Conservation (phyloP, 1,284 basidiomycete genomes). For the Tranzscheliella williamsii region DNA sequence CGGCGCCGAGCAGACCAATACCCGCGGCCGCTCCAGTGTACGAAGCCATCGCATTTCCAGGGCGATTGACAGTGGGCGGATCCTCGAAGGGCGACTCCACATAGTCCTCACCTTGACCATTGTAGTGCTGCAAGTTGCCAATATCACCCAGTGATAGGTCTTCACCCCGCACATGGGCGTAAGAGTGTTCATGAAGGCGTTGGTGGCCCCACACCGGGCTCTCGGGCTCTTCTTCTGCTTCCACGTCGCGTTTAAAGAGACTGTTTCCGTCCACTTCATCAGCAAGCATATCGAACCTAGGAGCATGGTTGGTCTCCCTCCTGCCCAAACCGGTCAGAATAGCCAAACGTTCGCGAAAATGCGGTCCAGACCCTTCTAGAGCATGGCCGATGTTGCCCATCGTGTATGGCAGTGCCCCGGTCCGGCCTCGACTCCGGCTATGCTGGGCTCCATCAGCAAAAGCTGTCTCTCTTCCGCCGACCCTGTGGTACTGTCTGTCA, state of each 20-base stretch:
- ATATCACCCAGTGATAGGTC: conserved; percentile 31
- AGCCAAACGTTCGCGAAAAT: conserved; percentile 45
- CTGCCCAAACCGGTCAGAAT: conserved; percentile 43
- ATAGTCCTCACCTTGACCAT: conserved; percentile 6
- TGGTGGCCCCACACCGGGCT: conserved; percentile 7
- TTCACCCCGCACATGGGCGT: conserved; percentile 13
- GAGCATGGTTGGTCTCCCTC: conserved; percentile 9
- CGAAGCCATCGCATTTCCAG: background rate
- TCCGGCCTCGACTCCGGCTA: conserved; percentile 15
- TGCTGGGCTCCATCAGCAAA: conserved; percentile 7
- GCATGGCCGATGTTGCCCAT: conserved; percentile 49
- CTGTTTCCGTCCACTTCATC: conserved; percentile 44
- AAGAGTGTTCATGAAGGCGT: conserved; percentile 23
- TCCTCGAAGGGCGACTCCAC: conserved; percentile 50
- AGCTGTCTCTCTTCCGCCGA: conserved; percentile 2
- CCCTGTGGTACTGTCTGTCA: conserved; percentile 20
- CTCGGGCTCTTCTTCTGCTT: conserved; percentile 15
- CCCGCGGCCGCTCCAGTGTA: background rate
- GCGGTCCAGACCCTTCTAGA: conserved; percentile 50
- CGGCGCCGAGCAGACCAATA: background rate
- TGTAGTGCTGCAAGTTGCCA: conserved; percentile 7
- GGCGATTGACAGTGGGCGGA: conserved; percentile 1
- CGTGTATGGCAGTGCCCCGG: conserved; percentile 23
- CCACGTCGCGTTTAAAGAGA: conserved; percentile 6
- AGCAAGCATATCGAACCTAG: conserved; percentile 57